Base-by-base conservation (phyloP, 306 rosid species). In the Malus orientalis region DNA sequence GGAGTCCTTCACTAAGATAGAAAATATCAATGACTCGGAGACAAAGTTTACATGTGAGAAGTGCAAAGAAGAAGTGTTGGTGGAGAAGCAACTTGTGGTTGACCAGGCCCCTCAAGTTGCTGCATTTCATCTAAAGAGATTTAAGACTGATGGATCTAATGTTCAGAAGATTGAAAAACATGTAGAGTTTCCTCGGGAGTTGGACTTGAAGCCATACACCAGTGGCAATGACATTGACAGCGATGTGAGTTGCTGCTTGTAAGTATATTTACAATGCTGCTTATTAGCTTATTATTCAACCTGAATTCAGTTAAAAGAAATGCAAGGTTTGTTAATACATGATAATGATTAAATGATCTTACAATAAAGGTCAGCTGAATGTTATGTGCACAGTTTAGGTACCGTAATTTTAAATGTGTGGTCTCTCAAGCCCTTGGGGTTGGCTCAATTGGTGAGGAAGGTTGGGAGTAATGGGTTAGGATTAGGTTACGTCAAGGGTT, bases 51-150 rank as follows among this genome's bases (percentile, higher is more conserved):
- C 55, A 75, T 95, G 99, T 81, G 92, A 88, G 72, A 78, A 84
- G 69, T 95, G 97, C 82, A 84, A 84, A 74, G 89, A 86, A 78
- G 86, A n/a, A 74, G 99, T 90, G 44, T 83, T 79, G 16, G 77
- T 83, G 91, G 97, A 86, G 76, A 92, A 95, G 78, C 97, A 87
- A 77, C 89, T 92, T 73, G 70, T 90, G 81, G 47, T 95, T 76
- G 88, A 89, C 70, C 79, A 82, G 80, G 76, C 89, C 22, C 99
- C 99, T 69, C 77, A 87, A 71, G 84, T 95, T 83, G 90, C 92
- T 38, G 80, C 96, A 62, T 86, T 95, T 59, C 99, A 95, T 80
- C 81, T 95, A n/a, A 92, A 95, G 77, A 84, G 99, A 81, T 95
- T 95, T 71, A 92, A 92, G 87, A 74, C 90, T 51, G 85, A 88